Conservation (phyloP, 208 protist genomes). For the Trypanosoma brucei region DNA sequence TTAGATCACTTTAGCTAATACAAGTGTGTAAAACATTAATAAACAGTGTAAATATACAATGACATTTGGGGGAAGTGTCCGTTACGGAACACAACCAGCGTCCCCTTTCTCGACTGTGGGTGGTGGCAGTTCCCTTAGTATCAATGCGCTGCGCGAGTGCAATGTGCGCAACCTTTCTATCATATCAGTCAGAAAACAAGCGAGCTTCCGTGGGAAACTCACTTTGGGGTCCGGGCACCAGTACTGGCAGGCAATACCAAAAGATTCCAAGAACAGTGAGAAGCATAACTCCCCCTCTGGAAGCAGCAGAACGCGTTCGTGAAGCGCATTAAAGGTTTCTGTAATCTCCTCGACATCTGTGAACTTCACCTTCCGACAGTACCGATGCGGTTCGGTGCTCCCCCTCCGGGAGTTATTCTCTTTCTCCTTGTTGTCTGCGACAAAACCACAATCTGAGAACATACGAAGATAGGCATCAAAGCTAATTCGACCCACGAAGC, state of each 20-base stretch:
- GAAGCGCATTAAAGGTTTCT: slow-evolving; percentile 21
- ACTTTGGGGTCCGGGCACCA: slow-evolving; percentile 84
- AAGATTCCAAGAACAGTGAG: slow-evolving; percentile 61
- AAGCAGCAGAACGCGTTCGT: slow-evolving; percentile 12
- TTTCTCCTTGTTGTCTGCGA: slow-evolving; percentile 21
- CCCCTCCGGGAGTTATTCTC: slow-evolving; percentile 10
- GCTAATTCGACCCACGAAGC: slow-evolving; percentile 55
- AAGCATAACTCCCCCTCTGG: slow-evolving; percentile 52
- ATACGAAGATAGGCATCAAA: slow-evolving; percentile 43
- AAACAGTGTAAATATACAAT: background rate
- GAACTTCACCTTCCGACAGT: slow-evolving; percentile 30
- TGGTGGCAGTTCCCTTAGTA: slow-evolving; percentile 45
- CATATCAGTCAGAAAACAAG: slow-evolving; percentile 55
- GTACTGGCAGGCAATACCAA: slow-evolving; percentile 47
- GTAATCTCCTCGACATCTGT: slow-evolving; percentile 35
- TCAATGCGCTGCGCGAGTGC: slow-evolving; percentile 53
- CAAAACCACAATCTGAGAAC: slow-evolving; percentile 69
- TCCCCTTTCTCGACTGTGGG: slow-evolving; percentile 47
- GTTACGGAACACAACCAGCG: slow-evolving; percentile 13
- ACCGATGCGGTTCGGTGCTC: background rate
- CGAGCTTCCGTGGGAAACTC: slow-evolving; percentile 55
- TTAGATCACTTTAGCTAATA: background rate
- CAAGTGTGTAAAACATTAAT: slow-evolving; percentile 1
- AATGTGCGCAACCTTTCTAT: slow-evolving; percentile 49
- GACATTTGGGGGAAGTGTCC: too few species aligned